Conservation (phyloP, 768 basidiomycete species). For the Rhodotorula graminis region DNA sequence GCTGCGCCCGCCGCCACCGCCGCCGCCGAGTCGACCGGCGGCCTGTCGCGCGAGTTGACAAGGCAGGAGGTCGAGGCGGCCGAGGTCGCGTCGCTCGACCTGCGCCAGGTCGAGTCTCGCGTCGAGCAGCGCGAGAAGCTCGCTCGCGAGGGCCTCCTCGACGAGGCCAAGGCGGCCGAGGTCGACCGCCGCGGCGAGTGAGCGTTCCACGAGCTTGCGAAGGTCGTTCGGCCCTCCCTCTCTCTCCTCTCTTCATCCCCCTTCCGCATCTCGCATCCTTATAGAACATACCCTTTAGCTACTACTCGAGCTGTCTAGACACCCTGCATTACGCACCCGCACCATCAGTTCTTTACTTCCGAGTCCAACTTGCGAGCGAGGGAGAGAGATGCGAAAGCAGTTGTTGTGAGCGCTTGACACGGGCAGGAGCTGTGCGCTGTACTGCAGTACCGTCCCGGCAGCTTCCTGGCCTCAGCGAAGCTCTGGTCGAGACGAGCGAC, state of each 20-base stretch:
- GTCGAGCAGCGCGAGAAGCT: conserved; percentile 1
- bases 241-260: not conserved
- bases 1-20: conserved; percentile 8
- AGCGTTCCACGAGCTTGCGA: not conserved
- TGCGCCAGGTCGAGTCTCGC: not conserved
- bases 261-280: not conserved
- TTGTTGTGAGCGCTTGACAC: too few species aligned
- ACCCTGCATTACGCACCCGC: too few species aligned
- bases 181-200: not conserved
- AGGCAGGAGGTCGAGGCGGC: conserved; percentile 13
- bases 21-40: not conserved
- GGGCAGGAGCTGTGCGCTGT: too few species aligned
- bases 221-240: not conserved
- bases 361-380: too few species aligned
- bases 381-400: too few species aligned
- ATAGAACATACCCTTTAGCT: not conserved
- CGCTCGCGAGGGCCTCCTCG: not conserved
- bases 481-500: too few species aligned
- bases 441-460: too few species aligned
- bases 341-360: too few species aligned
- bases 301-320: not conserved
- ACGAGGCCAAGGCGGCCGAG: not conserved
- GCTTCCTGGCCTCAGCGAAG: too few species aligned
- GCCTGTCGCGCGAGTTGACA: not conserved
- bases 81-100: conserved; percentile 10